phyloP scores from a whole-genome alignment of 805 yeast genomes.

The Lipomyces kockii region DNA sequence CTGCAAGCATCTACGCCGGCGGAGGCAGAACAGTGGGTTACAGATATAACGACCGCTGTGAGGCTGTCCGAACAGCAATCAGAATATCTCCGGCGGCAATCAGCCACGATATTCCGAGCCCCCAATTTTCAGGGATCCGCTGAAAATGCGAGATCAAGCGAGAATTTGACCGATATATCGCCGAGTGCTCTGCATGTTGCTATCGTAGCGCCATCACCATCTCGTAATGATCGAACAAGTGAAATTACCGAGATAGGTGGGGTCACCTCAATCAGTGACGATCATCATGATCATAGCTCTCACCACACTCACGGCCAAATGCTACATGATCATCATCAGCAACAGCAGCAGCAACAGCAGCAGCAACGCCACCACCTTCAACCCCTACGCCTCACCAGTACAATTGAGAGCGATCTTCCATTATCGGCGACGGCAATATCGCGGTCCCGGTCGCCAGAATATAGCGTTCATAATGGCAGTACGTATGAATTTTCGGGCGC shows the following conservation, averaged over 20 bases:
- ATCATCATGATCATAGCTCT: not conserved
- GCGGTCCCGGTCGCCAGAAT: constrained; percentile 3
- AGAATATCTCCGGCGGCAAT: constrained; percentile 12
- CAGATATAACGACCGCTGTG: constrained; percentile 39
- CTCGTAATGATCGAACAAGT: not conserved
- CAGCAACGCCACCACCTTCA: not conserved
- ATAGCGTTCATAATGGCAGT: constrained; percentile 15
- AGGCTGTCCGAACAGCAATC: constrained; percentile 31
- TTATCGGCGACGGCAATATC: not conserved
- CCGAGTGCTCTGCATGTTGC: not conserved
- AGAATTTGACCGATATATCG: not conserved
- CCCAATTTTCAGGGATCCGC: constrained; percentile 27
- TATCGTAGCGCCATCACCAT: not conserved
- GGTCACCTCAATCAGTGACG: not conserved
- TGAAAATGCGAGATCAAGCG: constrained; percentile 13
- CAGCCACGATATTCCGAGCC: constrained; percentile 19
- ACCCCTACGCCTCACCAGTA: not conserved
- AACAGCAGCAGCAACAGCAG: too few species aligned
- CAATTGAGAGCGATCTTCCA: constrained; percentile 1
- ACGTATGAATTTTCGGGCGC: constrained; percentile 31
- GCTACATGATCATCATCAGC: not conserved
- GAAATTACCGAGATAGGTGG: not conserved
- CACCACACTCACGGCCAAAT: not conserved
- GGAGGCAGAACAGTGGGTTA: constrained; percentile 45
- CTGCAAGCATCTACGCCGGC: constrained; percentile 40